Evolutionary conservation across 495 filamentous ascomycete species (phyloP).

Genomic region (Darksidea phi): DNA sequence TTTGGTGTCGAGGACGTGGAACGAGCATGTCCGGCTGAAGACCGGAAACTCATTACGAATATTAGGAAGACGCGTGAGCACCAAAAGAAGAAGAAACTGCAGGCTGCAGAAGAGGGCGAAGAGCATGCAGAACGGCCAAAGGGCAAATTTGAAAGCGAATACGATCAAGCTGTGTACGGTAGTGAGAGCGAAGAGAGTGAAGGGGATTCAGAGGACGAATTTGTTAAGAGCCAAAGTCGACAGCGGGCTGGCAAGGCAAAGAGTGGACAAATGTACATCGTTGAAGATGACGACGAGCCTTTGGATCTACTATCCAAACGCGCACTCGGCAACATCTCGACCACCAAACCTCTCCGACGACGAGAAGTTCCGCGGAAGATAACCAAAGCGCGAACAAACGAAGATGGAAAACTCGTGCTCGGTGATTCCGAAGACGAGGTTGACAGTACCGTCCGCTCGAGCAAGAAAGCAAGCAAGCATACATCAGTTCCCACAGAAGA

Average conservation of each 20-base stretch:
- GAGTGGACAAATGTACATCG: slow-evolving; percentile 62
- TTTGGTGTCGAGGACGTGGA: slow-evolving; percentile 82
- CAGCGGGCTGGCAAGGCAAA: slow-evolving; percentile 45
- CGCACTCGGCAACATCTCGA: slow-evolving; percentile 89
- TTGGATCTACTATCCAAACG: slow-evolving; percentile 86
- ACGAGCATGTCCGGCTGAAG: slow-evolving; percentile 72
- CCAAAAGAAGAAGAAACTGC: slow-evolving; percentile 76
- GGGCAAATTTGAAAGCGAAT: slow-evolving; percentile 79
- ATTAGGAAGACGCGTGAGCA: slow-evolving; percentile 91
- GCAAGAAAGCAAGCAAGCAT: slow-evolving; percentile 47
- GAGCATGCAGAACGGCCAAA: slow-evolving; percentile 40
- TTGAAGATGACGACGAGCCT: slow-evolving; percentile 89
- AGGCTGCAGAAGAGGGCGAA: slow-evolving; percentile 35
- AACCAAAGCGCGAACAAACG: slow-evolving; percentile 68
- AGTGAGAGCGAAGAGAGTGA: slow-evolving; percentile 63
- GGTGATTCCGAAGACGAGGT: slow-evolving; percentile 50
- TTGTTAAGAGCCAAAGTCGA: slow-evolving; percentile 51
- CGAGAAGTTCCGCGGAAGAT: slow-evolving; percentile 46
- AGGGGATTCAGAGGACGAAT: slow-evolving; percentile 48
- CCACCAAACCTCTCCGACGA: slow-evolving; percentile 68
- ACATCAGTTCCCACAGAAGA: slow-evolving; percentile 43
- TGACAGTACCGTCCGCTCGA: not conserved
- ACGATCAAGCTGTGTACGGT: slow-evolving; percentile 91
- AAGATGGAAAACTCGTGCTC: slow-evolving; percentile 87
- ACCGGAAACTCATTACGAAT: slow-evolving; percentile 85